phyloP scores from a whole-genome alignment of 176 grass and related monocot genomes.

The Avena atlantica region DNA sequence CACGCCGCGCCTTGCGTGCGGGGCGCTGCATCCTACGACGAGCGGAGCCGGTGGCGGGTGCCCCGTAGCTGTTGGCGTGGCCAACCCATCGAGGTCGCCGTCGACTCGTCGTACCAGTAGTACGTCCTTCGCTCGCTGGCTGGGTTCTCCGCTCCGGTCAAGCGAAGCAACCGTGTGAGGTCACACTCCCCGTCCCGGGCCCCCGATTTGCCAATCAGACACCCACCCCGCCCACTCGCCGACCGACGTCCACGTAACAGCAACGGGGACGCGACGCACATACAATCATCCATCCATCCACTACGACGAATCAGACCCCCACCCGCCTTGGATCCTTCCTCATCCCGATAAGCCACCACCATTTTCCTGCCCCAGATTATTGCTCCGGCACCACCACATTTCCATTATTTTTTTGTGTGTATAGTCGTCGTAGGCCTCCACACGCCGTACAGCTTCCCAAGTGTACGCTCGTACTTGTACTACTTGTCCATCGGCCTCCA shows the following conservation, averaged over 20 bases:
- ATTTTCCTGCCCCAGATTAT: background rate
- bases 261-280: background rate
- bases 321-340: background rate
- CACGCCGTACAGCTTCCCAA: constrained; percentile 2
- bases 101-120: background rate
- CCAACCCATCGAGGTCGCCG: background rate
- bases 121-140: background rate
- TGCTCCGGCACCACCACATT: too few species aligned
- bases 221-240: background rate
- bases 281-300: background rate
- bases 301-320: background rate
- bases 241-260: constrained; percentile 2
- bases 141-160: background rate
- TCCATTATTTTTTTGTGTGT: too few species aligned
- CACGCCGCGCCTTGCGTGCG: too few species aligned
- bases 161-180: background rate
- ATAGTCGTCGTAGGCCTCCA: background rate
- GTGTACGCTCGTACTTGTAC: background rate
- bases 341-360: background rate
- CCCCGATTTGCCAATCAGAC: background rate
- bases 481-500: too few species aligned
- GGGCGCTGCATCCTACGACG: too few species aligned
- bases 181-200: background rate
- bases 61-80: background rate
- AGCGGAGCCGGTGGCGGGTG: too few species aligned